Base-by-base conservation (phyloP, 805 yeast genomes). In the Diddensiella transvaalensis region DNA sequence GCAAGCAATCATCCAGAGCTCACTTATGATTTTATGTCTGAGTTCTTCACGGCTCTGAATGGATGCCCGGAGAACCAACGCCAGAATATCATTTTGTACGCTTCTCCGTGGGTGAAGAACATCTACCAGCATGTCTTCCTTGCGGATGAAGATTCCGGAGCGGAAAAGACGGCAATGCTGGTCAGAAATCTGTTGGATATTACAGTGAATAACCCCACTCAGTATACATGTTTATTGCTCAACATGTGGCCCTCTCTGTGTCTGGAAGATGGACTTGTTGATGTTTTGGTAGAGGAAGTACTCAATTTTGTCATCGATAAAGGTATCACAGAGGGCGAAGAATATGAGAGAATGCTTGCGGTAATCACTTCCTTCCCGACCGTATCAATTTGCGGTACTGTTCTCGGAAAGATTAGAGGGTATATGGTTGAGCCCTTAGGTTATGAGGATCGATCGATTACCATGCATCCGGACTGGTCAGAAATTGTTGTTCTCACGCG, bases 61-160 rank as follows among this genome's bases (percentile, higher is more conserved):
- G 22, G 48, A 1, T 46, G 51, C 3, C 41, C 48, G 3, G 21
- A 49, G 3, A 68, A 60, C 60, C 70, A 58, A 38, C 53, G 58
- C 11, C 50, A 48, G 22, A 66, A 74, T 48, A 74, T 79, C 1
- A 71, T 72, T 17, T 59, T 75, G 44, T 81, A 80, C 58, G 68
- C 82, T 8, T 70, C 85, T 0, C 90, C 93, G 1, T 88, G 96
- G 95, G 72, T 85, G 13, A 75, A 75, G 21, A 84, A 87, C 56
- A 70, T 87, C 21, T 78, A 80, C 60, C 70, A 72, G 11, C 64
- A 79, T 54, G 81, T 86, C 4, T 83, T 72, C 58, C 24, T 48
- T 33, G 71, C 70, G 15, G 79, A 77, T 55, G 80, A 78, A 22
- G 76, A 74, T 24, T 71, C 68, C 48, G 93, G 95, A 0, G 73